These are phyloP conservation scores for Hyparrhenia diplandra DNA, from an alignment of 176 grass and related monocot genomes.

Conservation along the genomic window DNA sequence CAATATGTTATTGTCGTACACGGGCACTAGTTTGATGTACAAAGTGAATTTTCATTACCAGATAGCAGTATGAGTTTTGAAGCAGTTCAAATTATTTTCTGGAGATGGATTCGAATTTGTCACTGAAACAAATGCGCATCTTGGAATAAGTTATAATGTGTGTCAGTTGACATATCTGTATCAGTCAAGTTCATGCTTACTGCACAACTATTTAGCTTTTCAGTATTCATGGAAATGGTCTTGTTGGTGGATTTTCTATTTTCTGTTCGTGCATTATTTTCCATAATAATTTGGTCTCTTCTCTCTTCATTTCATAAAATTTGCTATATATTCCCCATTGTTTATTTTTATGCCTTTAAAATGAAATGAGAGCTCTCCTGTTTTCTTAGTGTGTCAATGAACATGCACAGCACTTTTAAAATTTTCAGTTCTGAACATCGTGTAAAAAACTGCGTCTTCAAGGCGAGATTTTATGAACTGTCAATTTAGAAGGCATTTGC, in stretches of 20 bases:
- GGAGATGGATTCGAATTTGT: not conserved
- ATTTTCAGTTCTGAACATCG: not conserved
- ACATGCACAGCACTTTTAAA: not conserved
- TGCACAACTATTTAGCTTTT: not conserved
- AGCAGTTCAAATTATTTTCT: not conserved
- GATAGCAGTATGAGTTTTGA: not conserved
- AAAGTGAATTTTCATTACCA: not conserved
- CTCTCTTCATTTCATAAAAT: not conserved
- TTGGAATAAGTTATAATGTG: not conserved
- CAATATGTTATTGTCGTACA: not conserved
- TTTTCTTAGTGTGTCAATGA: too few relatives aligned
- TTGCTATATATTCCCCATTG: not conserved
- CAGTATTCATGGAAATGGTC: not conserved
- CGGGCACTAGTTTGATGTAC: not conserved
- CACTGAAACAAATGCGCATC: not conserved
- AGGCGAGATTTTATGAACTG: not conserved
- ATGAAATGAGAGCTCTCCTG: too few relatives aligned
- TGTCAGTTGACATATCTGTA: not conserved
- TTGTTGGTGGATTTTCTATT: not conserved
- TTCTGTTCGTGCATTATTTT: not conserved
- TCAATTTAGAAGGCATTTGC: not conserved
- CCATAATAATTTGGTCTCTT: not conserved
- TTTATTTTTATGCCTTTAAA: not conserved
- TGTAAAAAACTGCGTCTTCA: not conserved
- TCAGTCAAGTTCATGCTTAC: not conserved